Conservation (phyloP, 2,329 filamentous ascomycete genomes). For the Phoma sp. region DNA sequence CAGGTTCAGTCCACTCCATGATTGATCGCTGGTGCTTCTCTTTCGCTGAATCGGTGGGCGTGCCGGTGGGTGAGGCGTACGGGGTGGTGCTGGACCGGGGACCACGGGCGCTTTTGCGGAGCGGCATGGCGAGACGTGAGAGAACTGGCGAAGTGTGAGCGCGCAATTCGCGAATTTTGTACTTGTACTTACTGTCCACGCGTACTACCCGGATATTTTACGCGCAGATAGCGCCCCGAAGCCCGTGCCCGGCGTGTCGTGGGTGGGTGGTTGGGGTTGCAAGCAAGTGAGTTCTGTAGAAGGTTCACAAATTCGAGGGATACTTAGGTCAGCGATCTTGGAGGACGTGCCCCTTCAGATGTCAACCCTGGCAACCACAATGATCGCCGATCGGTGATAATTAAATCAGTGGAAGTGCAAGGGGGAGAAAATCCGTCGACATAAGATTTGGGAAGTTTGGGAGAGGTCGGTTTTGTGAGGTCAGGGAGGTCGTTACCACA, state of each 20-base stretch:
- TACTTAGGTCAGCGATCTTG: slow-evolving; percentile 24
- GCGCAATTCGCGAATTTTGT: slow-evolving; percentile 24
- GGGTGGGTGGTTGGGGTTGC: slow-evolving; percentile 34
- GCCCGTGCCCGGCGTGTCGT: slow-evolving; percentile 37
- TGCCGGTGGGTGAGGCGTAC: slow-evolving; percentile 39
- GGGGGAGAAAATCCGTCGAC: neutral
- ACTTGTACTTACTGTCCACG: slow-evolving; percentile 37
- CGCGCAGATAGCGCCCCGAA: slow-evolving; percentile 35
- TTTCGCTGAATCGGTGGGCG: slow-evolving; percentile 35
- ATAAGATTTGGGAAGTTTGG: neutral
- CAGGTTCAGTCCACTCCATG: slow-evolving; percentile 64
- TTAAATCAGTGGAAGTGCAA: neutral
- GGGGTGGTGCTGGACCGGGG: slow-evolving; percentile 46
- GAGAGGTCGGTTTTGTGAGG: slow-evolving; percentile 12
- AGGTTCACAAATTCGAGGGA: slow-evolving; percentile 33
- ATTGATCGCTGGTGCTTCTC: slow-evolving; percentile 48
- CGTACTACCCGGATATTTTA: slow-evolving; percentile 36
- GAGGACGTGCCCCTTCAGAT: slow-evolving; percentile 20
- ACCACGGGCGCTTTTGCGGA: slow-evolving; percentile 47
- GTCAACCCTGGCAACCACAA: slow-evolving; percentile 22
- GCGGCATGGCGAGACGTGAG: slow-evolving; percentile 43
- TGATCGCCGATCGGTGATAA: slow-evolving; percentile 11
- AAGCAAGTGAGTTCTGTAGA: slow-evolving; percentile 27
- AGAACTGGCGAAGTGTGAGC: slow-evolving; percentile 42
- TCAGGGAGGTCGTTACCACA: slow-evolving; percentile 9